Conservation (phyloP, 257 asterid genomes). For the Solanum gracilifrons region DNA sequence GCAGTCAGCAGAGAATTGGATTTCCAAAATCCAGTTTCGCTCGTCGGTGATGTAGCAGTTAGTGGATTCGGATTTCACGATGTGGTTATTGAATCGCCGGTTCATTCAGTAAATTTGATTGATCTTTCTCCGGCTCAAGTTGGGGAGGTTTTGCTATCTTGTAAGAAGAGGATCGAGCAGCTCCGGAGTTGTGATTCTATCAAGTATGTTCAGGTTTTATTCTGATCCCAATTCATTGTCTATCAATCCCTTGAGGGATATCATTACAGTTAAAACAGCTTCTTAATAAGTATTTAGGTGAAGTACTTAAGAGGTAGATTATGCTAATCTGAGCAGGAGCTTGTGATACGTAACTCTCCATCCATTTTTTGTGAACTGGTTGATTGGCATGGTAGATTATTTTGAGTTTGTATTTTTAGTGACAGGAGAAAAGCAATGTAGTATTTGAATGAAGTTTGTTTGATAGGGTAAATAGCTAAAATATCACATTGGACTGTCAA, state of each 20-base stretch:
- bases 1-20: slow-evolving; percentile 63
- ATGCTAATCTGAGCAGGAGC: not conserved
- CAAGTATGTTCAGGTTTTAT: slow-evolving; percentile 65
- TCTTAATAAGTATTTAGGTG: not conserved
- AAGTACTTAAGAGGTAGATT: not conserved
- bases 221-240: not conserved
- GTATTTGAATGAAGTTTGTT: not conserved
- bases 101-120: slow-evolving; percentile 52
- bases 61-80: slow-evolving; percentile 89
- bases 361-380: not conserved
- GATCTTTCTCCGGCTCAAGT: slow-evolving; percentile 51
- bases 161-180: slow-evolving; percentile 57
- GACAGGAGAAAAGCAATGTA: not conserved
- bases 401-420: not conserved
- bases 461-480: not conserved
- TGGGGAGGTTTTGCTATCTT: slow-evolving; percentile 66
- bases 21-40: not conserved
- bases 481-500: not conserved
- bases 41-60: slow-evolving; percentile 23
- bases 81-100: slow-evolving; percentile 86
- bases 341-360: not conserved
- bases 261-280: not conserved
- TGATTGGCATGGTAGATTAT: not conserved
- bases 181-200: slow-evolving; percentile 39
- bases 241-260: not conserved